Conservation (phyloP, 2,329 filamentous ascomycete genomes). For the Endoconidiophora laricicola region DNA sequence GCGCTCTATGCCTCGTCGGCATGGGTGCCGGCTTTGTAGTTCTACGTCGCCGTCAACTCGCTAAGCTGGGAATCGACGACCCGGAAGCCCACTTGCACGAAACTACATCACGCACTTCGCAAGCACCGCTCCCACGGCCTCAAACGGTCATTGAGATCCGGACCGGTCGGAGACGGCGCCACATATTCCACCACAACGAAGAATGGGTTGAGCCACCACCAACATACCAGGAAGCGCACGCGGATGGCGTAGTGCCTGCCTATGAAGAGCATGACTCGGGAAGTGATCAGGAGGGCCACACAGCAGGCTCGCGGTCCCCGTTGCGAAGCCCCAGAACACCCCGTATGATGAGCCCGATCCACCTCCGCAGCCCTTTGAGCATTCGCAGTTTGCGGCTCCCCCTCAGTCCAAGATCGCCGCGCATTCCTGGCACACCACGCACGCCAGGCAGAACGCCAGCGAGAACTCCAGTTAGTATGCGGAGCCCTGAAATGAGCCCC, state of each 20-base stretch:
- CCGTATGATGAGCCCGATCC: slow-evolving; percentile 2
- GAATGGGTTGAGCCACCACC: slow-evolving; percentile 12
- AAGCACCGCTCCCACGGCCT: neutral
- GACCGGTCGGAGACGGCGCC: slow-evolving; percentile 6
- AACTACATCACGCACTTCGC: neutral
- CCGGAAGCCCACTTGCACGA: slow-evolving; percentile 10
- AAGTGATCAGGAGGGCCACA: slow-evolving; percentile 1
- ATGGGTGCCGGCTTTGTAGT: slow-evolving; percentile 9
- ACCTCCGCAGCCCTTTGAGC: slow-evolving; percentile 7
- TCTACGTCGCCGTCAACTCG: slow-evolving; percentile 8
- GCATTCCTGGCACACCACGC: slow-evolving; percentile 2
- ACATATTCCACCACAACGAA: slow-evolving; percentile 1
- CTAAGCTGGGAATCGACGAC: slow-evolving; percentile 9
- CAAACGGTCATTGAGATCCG: slow-evolving; percentile 10
- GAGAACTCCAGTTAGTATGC: slow-evolving; percentile 3
- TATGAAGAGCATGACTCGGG: slow-evolving; percentile 10
- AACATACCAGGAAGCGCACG: slow-evolving; percentile 12
- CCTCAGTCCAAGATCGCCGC: neutral
- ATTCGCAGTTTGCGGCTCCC: slow-evolving; percentile 7
- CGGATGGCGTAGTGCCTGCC: slow-evolving; percentile 10
- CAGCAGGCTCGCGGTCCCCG: slow-evolving; percentile 1
- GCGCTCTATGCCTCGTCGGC: slow-evolving; percentile 6
- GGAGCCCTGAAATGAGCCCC: slow-evolving; percentile 1
- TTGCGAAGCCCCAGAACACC: slow-evolving; percentile 2
- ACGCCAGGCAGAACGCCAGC: slow-evolving; percentile 4